Evolutionary conservation across 306 rosid genomes (phyloP), one percentile per base, ranked within the genome.

Genomic region (Prunus salicina): DNA sequence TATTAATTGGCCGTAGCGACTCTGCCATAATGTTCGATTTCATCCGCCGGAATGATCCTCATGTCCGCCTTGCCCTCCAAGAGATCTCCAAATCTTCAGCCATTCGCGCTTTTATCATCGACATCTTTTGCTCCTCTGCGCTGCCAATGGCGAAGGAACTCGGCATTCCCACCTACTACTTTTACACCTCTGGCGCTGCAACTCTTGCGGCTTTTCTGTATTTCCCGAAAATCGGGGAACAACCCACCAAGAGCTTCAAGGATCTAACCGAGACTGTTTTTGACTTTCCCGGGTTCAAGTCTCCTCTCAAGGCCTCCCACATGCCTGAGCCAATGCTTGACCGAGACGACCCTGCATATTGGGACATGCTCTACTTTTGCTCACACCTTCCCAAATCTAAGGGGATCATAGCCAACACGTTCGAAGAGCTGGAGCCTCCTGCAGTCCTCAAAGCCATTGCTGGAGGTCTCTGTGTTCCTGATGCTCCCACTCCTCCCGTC

Each of bases 101-200:
- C 2, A 1, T 85, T 9, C 50, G 52, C 12, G 88, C 86, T 19
- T 51, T 82, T 10, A 18, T 85, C 68, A 73, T 82, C 9, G 86
- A 82, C n/a, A 0, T 69, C 19, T 82, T 82, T 78, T 82, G 80
- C 45, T 16, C 67, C 25, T 49, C 79, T 0, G 75, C 86, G 6
- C 64, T 85, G 30, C 16, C 28, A 12, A 18, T 69, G 0, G 82
- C 46, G 14, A 50, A 41, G 28, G 49, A 81, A n/a, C 47, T 82
- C 18, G 15, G 51, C 8, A 60, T 85, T 16, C 84, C 86, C n/a
- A 72, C 78, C 2, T 82, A 67, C 63, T 79, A 53, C 12, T 82
- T 76, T 78, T 51, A 2, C 76, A 58, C 86, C n/a, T 72, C 84
- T 0, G 80, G 82, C 3, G 84, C 82, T 4, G 72, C 67, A 2